Conservation (phyloP, 2,329 filamentous ascomycete genomes). For the Cercospora canescens region DNA sequence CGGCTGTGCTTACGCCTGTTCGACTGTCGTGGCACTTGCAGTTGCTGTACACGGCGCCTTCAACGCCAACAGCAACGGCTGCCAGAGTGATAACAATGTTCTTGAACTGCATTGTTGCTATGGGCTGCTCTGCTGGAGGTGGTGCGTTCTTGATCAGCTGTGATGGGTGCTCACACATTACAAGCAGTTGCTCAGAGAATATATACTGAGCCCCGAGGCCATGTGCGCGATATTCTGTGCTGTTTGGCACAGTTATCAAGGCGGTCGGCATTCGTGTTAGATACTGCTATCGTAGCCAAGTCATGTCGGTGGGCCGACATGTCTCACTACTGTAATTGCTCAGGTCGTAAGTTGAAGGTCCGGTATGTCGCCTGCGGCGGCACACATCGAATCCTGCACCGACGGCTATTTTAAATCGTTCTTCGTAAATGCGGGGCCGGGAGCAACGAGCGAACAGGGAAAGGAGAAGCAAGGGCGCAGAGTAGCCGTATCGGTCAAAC, state of each 20-base stretch:
- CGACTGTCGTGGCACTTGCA: neutral
- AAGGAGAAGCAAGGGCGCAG: no score
- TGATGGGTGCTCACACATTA: neutral
- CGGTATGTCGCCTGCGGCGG: neutral
- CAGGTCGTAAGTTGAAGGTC: neutral
- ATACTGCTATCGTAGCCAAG: neutral
- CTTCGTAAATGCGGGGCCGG: no score
- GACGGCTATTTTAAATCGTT: no score
- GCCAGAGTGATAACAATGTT: neutral
- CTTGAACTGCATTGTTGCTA: neutral
- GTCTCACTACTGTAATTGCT: neutral
- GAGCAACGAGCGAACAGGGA: no score
- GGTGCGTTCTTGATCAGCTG: neutral
- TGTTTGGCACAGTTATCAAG: neutral
- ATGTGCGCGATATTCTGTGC: neutral
- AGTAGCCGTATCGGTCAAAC: no score
- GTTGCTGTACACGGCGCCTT: neutral
- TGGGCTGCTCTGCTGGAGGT: neutral
- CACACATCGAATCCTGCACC: no score
- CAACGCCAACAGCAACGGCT: neutral
- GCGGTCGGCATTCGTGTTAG: neutral
- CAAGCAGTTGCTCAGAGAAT: neutral
- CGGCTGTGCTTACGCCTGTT: neutral
- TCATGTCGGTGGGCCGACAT: neutral
- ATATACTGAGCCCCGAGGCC: neutral